Base-by-base conservation (phyloP, 1,284 basidiomycete species). In the Polyporus tsugae region DNA sequence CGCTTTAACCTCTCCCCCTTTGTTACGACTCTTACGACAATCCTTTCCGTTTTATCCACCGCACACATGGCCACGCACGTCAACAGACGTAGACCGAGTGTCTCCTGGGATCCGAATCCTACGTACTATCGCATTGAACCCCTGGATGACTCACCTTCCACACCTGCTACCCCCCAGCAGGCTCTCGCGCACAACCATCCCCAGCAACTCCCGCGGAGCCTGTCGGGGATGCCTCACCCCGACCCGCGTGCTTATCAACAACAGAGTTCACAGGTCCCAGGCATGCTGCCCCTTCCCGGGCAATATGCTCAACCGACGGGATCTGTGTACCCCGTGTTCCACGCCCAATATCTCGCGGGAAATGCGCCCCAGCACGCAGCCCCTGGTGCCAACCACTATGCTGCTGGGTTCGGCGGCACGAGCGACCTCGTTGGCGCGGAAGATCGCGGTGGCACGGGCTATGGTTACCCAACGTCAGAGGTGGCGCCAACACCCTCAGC, bases 261-360 rank as follows among this genome's bases (percentile, higher is more conserved):
- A 33, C 35, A 35, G 33, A 6, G 55, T 33, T n/a, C 35, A 19
- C 55, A 57, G 33, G 33, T n/a, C 29, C 35, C 55, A 57, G 29
- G 29, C 35, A 7, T 33, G 35, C 25, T 35, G 55, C 19, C 55
- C 29, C 15, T 33, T 33, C 33, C 55, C 29, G 55, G 17, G 55
- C 55, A 57, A 10, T 57, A 57, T 29, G 33, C 55, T 36, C 55
- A 57, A 6, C 33, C 55, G 15, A 11, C 52, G 52, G 29, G 52
- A 29, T 15, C 52, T 57, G 55, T 36, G 55, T 57, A 57, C 55
- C 29, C 55, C 33, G 29, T 15, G 33, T 35, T 35, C 55, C 35
- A 57, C 55, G 35, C 19, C 55, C 55, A 35, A 17, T 57, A 35
- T n/a, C 33, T 36, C 55, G 17, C 55, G 55, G 55, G 55, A 57